phyloP scores from a whole-genome alignment of 352 stramenopile species.

The Peronospora destructor region DNA sequence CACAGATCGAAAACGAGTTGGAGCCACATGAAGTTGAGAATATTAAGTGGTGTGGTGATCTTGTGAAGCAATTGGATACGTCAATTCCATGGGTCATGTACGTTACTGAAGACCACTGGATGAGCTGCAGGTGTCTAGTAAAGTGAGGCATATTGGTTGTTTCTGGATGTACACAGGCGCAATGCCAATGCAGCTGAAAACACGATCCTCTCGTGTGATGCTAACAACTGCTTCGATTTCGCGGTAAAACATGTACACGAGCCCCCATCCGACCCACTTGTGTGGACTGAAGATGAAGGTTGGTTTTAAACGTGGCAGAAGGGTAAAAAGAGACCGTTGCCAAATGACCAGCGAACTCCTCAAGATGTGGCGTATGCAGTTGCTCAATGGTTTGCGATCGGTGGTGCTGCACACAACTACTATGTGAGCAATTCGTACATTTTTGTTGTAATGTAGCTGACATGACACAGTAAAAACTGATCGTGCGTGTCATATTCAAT shows the following conservation, averaged over 20 bases:
- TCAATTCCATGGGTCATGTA: constrained; percentile 73
- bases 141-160: background rate
- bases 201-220: constrained; percentile 63
- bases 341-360: constrained; percentile 43
- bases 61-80: constrained; percentile 47
- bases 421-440: constrained; percentile 37
- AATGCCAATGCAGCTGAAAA: constrained; percentile 56
- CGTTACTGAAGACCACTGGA: constrained; percentile 5
- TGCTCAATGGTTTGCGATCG: constrained; percentile 61
- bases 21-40: constrained; percentile 42
- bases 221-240: constrained; percentile 61
- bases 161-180: constrained; percentile 27
- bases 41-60: constrained; percentile 45
- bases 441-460: background rate
- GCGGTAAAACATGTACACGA: constrained; percentile 36
- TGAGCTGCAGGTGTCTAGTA: background rate
- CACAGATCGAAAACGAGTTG: constrained; percentile 71
- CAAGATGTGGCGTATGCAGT: constrained; percentile 53
- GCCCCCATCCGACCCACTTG: constrained; percentile 38
- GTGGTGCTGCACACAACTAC: constrained; percentile 60
- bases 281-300: constrained; percentile 75
- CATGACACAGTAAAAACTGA: background rate
- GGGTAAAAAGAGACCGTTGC: constrained; percentile 20
- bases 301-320: constrained; percentile 67
- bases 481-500: background rate